phyloP scores from a whole-genome alignment of 2,329 filamentous ascomycete species.

The Sordariomycetes sp. region DNA sequence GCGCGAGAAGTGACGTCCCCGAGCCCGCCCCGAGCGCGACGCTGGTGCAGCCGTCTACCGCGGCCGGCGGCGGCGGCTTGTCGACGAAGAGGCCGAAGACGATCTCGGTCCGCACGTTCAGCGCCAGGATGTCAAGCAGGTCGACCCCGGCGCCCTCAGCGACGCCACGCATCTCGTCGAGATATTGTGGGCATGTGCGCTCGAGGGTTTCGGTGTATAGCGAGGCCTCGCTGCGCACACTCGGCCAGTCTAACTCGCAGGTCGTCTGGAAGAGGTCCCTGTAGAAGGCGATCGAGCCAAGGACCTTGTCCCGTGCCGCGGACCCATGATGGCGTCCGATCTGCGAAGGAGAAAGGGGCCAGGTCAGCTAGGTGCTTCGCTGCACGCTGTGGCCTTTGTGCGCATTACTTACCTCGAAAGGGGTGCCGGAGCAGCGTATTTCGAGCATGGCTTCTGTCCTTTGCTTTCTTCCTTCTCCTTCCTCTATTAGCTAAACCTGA shows the following conservation, averaged over 20 bases:
- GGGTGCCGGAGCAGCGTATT: background rate
- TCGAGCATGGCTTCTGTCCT: background rate
- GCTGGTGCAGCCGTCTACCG: slow-evolving; percentile 44
- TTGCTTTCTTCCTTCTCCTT: no score
- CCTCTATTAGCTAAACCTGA: background rate
- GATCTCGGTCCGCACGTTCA: slow-evolving; percentile 49
- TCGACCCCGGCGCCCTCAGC: slow-evolving; percentile 34
- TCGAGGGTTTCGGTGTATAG: background rate
- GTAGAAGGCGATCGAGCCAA: slow-evolving; percentile 23
- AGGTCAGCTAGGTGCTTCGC: background rate
- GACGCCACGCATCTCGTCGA: slow-evolving; percentile 37
- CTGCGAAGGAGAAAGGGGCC: slow-evolving; percentile 8
- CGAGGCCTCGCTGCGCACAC: background rate
- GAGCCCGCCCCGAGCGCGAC: slow-evolving; percentile 21
- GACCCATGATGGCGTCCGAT: slow-evolving; percentile 23
- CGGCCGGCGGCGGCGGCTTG: slow-evolving; percentile 5
- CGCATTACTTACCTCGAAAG: background rate
- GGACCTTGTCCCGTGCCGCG: slow-evolving; percentile 17
- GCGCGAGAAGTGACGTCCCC: slow-evolving; percentile 21
- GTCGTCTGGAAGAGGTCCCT: slow-evolving; percentile 18
- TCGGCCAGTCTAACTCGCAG: slow-evolving; percentile 20
- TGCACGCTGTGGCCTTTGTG: no score
- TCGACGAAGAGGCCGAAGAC: slow-evolving; percentile 11
- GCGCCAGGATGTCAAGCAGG: slow-evolving; percentile 41
- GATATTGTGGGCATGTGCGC: background rate